These are phyloP conservation scores for Fraxinus nigra DNA, from an alignment of 305 asterid species.

Conservation along the genomic window DNA sequence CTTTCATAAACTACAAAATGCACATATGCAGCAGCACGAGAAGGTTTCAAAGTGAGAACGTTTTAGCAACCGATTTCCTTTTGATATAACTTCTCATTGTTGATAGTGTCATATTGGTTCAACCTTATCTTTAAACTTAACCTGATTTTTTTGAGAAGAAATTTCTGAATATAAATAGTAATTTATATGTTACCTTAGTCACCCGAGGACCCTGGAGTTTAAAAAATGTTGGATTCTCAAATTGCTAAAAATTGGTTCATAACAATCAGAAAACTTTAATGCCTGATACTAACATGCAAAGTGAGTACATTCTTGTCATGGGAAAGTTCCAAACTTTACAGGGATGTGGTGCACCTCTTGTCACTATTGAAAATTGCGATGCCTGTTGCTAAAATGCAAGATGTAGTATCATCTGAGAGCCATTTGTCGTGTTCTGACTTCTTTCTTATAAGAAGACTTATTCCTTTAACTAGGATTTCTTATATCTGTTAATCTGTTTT, in stretches of 20 bases:
- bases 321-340: background rate
- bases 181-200: background rate
- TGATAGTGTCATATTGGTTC: background rate
- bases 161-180: background rate
- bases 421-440: background rate
- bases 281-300: background rate
- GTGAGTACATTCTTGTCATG: background rate
- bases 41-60: background rate
- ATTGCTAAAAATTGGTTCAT: background rate
- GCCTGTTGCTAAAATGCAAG: background rate
- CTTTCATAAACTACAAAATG: background rate
- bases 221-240: background rate
- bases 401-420: background rate
- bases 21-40: background rate
- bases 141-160: background rate
- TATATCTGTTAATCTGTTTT: conserved; percentile 19
- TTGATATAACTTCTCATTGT: background rate
- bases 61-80: background rate
- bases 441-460: background rate
- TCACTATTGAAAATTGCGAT: background rate
- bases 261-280: background rate
- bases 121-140: background rate
- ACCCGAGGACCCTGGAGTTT: background rate
- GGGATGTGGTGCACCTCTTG: background rate
- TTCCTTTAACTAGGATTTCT: conserved; percentile 21